Percentiles rank a stretch among this genome's conserved stretches.
Conservation (phyloP, 331 rosid genomes). For the Acacia concinna region DNA sequence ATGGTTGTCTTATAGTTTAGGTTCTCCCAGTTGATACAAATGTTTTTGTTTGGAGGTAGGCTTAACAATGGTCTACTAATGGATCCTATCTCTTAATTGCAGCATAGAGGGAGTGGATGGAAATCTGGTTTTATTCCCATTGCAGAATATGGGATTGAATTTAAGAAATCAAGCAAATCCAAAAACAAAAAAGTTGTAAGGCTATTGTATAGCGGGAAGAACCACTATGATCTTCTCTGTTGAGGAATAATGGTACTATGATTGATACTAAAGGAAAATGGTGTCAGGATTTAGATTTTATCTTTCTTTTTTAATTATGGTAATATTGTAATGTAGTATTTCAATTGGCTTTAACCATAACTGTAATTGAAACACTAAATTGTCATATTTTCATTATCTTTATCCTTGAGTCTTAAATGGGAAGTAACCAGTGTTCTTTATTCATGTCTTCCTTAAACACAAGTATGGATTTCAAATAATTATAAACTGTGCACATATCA, state of each 20-base stretch:
- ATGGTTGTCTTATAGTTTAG: background rate
- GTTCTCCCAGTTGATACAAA: background rate
- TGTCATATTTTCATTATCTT: slow-evolving; percentile 11
- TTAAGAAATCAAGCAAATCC: slow-evolving; percentile 41
- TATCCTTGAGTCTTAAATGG: background rate
- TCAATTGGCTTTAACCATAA: background rate
- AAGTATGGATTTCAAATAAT: background rate
- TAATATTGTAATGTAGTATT: background rate
- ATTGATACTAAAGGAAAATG: background rate
- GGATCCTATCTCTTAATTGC: slow-evolving; percentile 37
- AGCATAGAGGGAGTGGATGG: slow-evolving; percentile 69
- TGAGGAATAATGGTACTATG: slow-evolving; percentile 36
- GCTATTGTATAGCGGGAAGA: slow-evolving; percentile 79
- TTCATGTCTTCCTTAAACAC: background rate
- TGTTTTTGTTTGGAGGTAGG: slow-evolving; percentile 1
- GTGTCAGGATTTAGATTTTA: slow-evolving; percentile 2
- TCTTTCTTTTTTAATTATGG: background rate
- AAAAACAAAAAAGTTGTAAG: slow-evolving; percentile 68
- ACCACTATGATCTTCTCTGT: slow-evolving; percentile 91
- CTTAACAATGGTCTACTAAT: slow-evolving; percentile 21
- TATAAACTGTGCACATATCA: background rate
- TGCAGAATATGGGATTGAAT: slow-evolving; percentile 90
- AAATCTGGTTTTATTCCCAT: slow-evolving; percentile 82
- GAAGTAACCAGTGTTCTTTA: background rate
- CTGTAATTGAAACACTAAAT: background rate